These are phyloP conservation scores for Platanus orientalis DNA, from an alignment of 164 flowering plant species.

Conservation along the genomic window DNA sequence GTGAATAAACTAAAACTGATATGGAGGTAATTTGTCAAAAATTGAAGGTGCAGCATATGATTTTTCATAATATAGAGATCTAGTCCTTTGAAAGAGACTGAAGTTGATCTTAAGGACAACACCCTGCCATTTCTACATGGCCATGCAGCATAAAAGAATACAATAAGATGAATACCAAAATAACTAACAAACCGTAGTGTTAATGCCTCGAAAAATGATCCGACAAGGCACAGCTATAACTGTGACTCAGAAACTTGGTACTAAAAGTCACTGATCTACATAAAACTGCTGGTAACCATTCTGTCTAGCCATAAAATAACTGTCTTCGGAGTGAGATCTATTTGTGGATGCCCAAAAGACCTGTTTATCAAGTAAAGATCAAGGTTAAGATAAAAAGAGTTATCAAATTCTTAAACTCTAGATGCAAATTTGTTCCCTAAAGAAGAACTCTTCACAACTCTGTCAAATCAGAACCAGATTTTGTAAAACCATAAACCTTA, in stretches of 20 bases:
- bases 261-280: background rate
- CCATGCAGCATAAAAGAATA: background rate
- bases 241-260: background rate
- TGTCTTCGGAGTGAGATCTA: background rate
- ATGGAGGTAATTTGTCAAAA: too few relatives aligned
- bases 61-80: too few relatives aligned
- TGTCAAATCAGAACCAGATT: background rate
- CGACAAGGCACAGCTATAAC: background rate
- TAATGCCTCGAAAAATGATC: background rate
- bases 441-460: background rate
- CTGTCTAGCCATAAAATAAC: background rate
- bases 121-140: background rate
- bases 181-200: background rate
- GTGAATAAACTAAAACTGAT: too few relatives aligned
- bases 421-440: background rate
- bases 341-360: background rate
- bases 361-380: background rate
- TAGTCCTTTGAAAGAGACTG: too few relatives aligned
- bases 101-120: too few relatives aligned
- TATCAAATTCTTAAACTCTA: background rate
- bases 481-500: background rate
- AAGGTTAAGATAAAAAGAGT: background rate
- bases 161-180: background rate
- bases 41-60: too few relatives aligned
- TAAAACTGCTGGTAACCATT: background rate